Base-by-base conservation (phyloP, 352 stramenopile genomes). In the Peronospora destructor region DNA sequence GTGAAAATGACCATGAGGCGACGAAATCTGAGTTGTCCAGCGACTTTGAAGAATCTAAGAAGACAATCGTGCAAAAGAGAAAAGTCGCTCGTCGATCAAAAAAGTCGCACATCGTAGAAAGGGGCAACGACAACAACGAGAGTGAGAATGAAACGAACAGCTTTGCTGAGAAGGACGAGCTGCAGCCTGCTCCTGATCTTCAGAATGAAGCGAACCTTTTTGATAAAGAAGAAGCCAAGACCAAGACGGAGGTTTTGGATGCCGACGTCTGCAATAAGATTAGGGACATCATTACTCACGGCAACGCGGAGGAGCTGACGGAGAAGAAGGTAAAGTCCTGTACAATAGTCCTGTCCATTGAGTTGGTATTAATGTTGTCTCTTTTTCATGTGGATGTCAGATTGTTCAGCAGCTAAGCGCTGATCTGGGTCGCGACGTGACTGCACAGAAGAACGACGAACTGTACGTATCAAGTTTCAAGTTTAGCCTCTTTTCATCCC, bases 281-380 rank as follows among this genome's bases (percentile, higher is more conserved):
- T 45, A 66, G 78, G 57, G 68, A 88, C 35, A 92, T 92, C 60
- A 88, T 92, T 33, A 73, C 72, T 3, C 62, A 83, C 25, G 81
- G 81, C 33, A 69, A 92, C 42, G 71, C 76, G 2, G 74, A 90
- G 43, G 73, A 89, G 45, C 64, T 92, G 37, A 92, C 81, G n/a
- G 64, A 90, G 23, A 92, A 92, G 42, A 85, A 84, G 71, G 81
- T 91, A 64, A 54, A 16, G 14, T 4, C 26, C 12, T 32, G 10
- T 32, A 4, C 28, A 11, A 2, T 3, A 32, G 10, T 12, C 3
- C 12, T 32, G 10, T 36, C 12, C 11, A 47, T 38, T 28, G 38
- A 40, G 17, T 19, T 32, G 23, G 19, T 28, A 36, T 14, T 59
- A 51, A 41, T 10, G 9, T 51, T 45, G 36, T 29, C 11, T 25